Conservation (phyloP, 441 rosid genomes). For the Brassica balearica region DNA sequence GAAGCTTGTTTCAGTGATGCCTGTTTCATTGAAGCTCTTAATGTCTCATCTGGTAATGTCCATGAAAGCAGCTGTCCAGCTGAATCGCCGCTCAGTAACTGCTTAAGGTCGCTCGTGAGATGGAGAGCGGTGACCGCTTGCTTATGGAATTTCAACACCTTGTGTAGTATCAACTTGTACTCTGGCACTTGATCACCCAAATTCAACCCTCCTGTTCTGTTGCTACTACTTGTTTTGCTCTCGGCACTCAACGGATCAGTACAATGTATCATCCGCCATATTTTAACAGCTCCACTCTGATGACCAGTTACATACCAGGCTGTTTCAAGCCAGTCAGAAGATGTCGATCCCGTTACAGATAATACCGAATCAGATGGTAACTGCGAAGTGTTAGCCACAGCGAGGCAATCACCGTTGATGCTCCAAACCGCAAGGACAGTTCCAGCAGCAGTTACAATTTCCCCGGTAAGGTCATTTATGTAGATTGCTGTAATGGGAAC, state of each 20-base stretch:
- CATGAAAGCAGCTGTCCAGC: slow-evolving; percentile 88
- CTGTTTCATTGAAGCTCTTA: slow-evolving; percentile 65
- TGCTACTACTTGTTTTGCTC: slow-evolving; percentile 58
- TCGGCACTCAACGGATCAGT: slow-evolving; percentile 58
- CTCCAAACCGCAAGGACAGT: slow-evolving; percentile 98
- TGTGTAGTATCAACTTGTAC: slow-evolving; percentile 84
- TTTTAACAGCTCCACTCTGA: slow-evolving; percentile 97
- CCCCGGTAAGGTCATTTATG: slow-evolving; percentile 94
- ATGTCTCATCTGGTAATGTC: slow-evolving; percentile 85
- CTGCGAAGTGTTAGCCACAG: slow-evolving; percentile 94
- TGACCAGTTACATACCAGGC: slow-evolving; percentile 98
- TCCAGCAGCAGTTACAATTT: slow-evolving; percentile 97
- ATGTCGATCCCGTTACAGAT: slow-evolving; percentile 84
- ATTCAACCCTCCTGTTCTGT: slow-evolving; percentile 63
- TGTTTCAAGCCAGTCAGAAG: slow-evolving; percentile 95
- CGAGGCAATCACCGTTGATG: slow-evolving; percentile 98
- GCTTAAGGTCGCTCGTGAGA: slow-evolving; percentile 85
- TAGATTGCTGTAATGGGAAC: slow-evolving; percentile 88
- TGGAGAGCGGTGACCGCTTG: slow-evolving; percentile 88
- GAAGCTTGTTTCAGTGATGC: slow-evolving; percentile 34
- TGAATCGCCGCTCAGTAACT: slow-evolving; percentile 93
- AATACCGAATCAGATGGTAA: slow-evolving; percentile 95
- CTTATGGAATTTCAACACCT: slow-evolving; percentile 89
- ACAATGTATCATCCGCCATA: slow-evolving; percentile 95
- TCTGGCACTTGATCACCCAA: slow-evolving; percentile 75